These are phyloP conservation scores for Eimeria necatrix DNA, from an alignment of 169 alveolate species.

Conservation along the genomic window DNA sequence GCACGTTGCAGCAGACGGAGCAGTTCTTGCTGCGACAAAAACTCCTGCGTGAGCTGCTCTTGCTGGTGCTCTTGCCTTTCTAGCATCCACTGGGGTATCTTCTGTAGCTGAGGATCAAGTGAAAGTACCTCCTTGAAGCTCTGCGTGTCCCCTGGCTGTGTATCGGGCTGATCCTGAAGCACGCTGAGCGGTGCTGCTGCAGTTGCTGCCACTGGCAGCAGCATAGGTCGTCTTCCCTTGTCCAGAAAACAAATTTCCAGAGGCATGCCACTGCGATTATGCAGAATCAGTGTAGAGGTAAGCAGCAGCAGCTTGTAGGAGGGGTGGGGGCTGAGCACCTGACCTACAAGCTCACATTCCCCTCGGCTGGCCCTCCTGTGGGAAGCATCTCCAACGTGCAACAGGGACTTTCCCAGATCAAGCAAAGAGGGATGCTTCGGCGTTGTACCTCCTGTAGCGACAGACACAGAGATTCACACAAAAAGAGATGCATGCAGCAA, in stretches of 20 bases:
- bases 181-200: conserved; percentile 59
- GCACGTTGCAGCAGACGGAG: conserved; percentile 57
- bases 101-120: conserved; percentile 44
- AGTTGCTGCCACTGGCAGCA: conserved; percentile 82
- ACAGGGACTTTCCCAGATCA: background rate
- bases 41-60: conserved; percentile 44
- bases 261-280: conserved; percentile 91
- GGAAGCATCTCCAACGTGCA: background rate
- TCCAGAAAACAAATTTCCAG: conserved; percentile 89
- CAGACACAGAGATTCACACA: background rate
- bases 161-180: conserved; percentile 57
- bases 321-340: conserved; percentile 91
- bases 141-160: background rate
- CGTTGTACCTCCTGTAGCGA: background rate
- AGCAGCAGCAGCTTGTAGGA: conserved; percentile 90
- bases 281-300: conserved; percentile 89
- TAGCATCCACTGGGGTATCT: conserved; percentile 56
- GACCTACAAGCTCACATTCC: conserved; percentile 82
- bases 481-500: background rate
- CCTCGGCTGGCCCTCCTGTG: background rate
- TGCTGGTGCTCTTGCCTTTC: conserved; percentile 34
- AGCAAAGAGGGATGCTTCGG: background rate
- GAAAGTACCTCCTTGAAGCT: conserved; percentile 12
- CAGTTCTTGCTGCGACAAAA: conserved; percentile 46
- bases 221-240: conserved; percentile 82